Base-by-base conservation (phyloP, 1,284 basidiomycete genomes). In the Apiotrichum veenhuisii region DNA sequence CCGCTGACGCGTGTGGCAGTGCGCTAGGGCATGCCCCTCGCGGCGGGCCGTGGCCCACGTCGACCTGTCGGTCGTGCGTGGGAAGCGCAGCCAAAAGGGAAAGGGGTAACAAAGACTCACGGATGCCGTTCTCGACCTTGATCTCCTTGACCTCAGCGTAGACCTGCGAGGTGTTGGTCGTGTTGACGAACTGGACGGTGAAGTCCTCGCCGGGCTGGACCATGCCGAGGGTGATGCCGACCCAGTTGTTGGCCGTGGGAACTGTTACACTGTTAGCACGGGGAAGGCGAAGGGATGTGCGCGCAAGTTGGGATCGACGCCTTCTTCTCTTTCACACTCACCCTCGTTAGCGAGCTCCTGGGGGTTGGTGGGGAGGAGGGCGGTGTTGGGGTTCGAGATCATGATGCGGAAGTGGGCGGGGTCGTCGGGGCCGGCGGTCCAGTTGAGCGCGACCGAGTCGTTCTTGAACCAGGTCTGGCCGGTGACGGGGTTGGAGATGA, bases 111-210 rank as follows among this genome's bases (percentile, higher is more conserved):
- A 36, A 89, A 93, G 65, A 65, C 68, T 52, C 41, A 73, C 73
- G 56, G 23, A 42, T 58, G 15, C 75, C 75, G 33, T 61, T 58
- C 36, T 64, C 64, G 45, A 77, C 72, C 57, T 75, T 70, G 72
- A 83, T 82, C 22, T 68, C 52, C 33, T 76, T 59, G 62, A 77
- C 79, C 38, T 67, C 72, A 10, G 81, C 81, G 55, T 75, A 79
- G 33, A 82, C 68, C 54, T 81, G 74, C 12, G 66, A 62, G 43
- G 59, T 47, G 71, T 82, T 80, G 38, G 69, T 65, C 18, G 78
- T 74, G 69, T 80, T 81, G 52, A 80, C 76, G 54, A 82, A 79
- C 56, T 71, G 66, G 37, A 83, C 78, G 41, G 71, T 64, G 69
- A 81, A 83, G 48, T 73, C 75, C 22, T 58, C 54, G 33, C 55